Percentiles rank a stretch among this genome's conserved stretches.
Conservation (phyloP, 1,284 basidiomycete species). For the Coniferiporia weirii region DNA sequence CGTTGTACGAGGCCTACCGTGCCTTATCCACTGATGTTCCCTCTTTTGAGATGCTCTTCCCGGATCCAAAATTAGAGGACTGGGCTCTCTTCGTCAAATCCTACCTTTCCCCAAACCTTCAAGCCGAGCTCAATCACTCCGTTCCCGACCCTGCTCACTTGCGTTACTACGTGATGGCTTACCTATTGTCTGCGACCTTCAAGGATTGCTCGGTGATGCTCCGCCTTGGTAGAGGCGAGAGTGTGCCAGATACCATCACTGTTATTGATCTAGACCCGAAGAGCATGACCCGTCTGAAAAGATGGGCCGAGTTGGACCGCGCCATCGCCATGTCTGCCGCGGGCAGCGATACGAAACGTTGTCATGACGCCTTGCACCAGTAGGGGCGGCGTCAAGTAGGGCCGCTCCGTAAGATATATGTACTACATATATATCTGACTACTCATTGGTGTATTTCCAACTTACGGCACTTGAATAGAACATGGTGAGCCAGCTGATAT, state of each 20-base stretch:
- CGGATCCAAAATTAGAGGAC: slow-evolving; percentile 50
- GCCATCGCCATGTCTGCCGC: slow-evolving; percentile 52
- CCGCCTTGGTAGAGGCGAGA: slow-evolving; percentile 33
- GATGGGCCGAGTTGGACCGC: slow-evolving; percentile 73
- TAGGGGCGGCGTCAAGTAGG: too few relatives aligned
- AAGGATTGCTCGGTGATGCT: slow-evolving; percentile 94
- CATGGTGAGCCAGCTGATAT: too few relatives aligned
- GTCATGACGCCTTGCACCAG: background rate
- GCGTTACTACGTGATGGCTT: slow-evolving; percentile 62
- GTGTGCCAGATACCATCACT: slow-evolving; percentile 40
- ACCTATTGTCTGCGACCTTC: slow-evolving; percentile 87
- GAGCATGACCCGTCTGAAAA: slow-evolving; percentile 54
- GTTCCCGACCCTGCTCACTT: slow-evolving; percentile 40
- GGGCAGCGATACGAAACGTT: slow-evolving; percentile 5
- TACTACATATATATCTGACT: too few relatives aligned
- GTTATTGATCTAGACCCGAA: slow-evolving; percentile 90
- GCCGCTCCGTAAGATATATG: too few relatives aligned
- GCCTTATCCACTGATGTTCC: slow-evolving; percentile 22
- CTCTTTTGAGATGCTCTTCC: slow-evolving; percentile 18
- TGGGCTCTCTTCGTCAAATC: slow-evolving; percentile 53
- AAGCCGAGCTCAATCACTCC: slow-evolving; percentile 31
- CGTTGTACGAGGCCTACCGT: slow-evolving; percentile 34
- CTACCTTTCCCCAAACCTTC: slow-evolving; percentile 37
- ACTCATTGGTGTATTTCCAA: too few relatives aligned
- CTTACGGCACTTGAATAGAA: too few relatives aligned